Evolutionary conservation across 768 basidiomycete species (phyloP).

Genomic region (Boletus vermiculosoides): DNA sequence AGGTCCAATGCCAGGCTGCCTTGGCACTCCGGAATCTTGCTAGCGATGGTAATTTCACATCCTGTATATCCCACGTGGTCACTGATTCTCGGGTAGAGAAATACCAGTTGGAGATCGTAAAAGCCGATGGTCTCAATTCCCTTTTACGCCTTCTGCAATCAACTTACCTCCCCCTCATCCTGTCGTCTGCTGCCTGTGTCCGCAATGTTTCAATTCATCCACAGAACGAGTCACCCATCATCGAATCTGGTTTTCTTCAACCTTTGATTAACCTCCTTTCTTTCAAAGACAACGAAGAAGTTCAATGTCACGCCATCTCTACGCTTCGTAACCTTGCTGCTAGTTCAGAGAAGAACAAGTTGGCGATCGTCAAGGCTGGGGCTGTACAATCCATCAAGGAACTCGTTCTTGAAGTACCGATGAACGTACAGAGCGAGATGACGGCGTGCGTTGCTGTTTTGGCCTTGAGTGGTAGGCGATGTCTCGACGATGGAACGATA

Average conservation of each 20-base stretch:
- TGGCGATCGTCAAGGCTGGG: conserved; percentile 96
- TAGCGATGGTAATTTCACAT: conserved; percentile 69
- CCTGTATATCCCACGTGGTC: conserved; percentile 15
- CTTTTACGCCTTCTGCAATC: conserved; percentile 94
- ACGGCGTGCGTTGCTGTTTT: conserved; percentile 97
- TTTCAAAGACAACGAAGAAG: conserved; percentile 99
- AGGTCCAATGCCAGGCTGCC: conserved; percentile 98
- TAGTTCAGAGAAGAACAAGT: conserved; percentile 96
- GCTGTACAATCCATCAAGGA: conserved; percentile 97
- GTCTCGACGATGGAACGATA: not conserved
- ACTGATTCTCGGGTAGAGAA: conserved; percentile 61
- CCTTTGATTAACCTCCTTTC: conserved; percentile 94
- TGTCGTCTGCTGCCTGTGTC: conserved; percentile 97
- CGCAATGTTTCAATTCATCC: conserved; percentile 99
- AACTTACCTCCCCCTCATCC: conserved; percentile 94
- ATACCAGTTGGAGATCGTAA: conserved; percentile 98
- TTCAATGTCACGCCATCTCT: conserved; percentile 98
- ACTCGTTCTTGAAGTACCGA: conserved; percentile 89
- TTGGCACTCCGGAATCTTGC: conserved; percentile 94
- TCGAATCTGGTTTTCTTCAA: conserved; percentile 95
- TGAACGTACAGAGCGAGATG: conserved; percentile 99
- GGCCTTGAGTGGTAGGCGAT: conserved; percentile 80
- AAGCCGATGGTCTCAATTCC: conserved; percentile 87
- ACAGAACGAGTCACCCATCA: conserved; percentile 97
- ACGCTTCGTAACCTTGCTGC: conserved; percentile 96